These are phyloP conservation scores for Agaricales sp. DNA, from an alignment of 1,284 basidiomycete species.

Conservation along the genomic window DNA sequence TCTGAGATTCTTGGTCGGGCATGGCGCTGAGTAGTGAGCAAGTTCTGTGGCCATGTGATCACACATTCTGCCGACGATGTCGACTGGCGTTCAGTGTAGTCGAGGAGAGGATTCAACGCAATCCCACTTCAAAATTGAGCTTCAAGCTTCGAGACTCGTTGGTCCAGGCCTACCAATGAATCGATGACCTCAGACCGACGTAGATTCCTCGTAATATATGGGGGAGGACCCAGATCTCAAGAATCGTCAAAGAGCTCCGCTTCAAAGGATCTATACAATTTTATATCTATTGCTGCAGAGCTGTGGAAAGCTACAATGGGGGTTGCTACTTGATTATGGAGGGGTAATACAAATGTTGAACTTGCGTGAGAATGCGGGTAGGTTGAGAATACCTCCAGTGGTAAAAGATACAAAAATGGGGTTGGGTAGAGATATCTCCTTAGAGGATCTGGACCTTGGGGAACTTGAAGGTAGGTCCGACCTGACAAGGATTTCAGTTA, in stretches of 20 bases:
- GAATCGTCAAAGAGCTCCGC: no score
- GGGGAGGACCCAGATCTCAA: no score
- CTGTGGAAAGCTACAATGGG: neutral
- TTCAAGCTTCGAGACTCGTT: no score
- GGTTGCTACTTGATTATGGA: neutral
- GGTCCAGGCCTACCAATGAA: no score
- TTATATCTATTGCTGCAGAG: neutral
- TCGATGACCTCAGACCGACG: no score
- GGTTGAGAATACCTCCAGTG: neutral
- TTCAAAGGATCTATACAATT: neutral
- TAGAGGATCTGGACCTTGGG: slow-evolving; percentile 66
- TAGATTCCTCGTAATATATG: no score
- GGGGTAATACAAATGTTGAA: neutral
- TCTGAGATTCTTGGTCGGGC: slow-evolving; percentile 27
- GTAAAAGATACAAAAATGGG: neutral
- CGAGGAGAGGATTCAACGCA: no score
- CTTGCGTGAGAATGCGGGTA: neutral
- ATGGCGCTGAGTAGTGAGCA: neutral
- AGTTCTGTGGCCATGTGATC: no score
- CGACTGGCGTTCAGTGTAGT: no score
- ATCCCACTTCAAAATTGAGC: no score
- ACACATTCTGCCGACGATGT: no score
- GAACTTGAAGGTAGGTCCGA: slow-evolving; percentile 72
- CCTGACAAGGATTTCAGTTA: slow-evolving; percentile 24
- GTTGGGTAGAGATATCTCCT: no score